Percentiles rank a stretch among this genome's conserved stretches.
Evolutionary conservation across 2,329 filamentous ascomycete genomes (phyloP).

Genomic region (Diplodia mutila): DNA sequence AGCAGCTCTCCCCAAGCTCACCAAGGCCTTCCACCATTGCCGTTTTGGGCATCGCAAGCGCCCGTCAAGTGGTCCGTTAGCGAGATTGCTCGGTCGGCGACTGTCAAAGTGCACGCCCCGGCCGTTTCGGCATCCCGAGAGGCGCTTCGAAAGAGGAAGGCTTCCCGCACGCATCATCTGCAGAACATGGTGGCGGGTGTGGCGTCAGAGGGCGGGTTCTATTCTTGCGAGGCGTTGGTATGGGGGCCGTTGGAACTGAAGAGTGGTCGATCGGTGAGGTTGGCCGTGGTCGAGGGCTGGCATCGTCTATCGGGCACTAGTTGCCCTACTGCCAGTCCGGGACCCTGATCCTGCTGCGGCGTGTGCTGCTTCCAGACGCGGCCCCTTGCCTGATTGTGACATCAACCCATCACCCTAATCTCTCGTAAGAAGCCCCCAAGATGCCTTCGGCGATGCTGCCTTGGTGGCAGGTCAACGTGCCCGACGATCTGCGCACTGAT

Average conservation of each 20-base stretch:
- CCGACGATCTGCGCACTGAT: conserved; percentile 61
- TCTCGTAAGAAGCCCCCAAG: conserved; percentile 1
- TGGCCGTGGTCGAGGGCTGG: background rate
- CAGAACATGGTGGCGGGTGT: background rate
- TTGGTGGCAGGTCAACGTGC: conserved; percentile 85
- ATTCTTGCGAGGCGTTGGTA: background rate
- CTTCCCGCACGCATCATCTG: background rate
- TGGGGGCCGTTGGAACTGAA: conserved; percentile 6
- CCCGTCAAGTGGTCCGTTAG: conserved; percentile 8
- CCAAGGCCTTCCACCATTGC: conserved; percentile 8
- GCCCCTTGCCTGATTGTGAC: conserved; percentile 4
- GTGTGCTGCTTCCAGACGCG: conserved; percentile 7
- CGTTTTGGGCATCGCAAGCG: background rate
- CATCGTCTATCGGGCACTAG: background rate
- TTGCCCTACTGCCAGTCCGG: conserved; percentile 2
- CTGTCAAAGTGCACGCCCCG: conserved; percentile 2
- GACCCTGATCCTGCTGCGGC: background rate
- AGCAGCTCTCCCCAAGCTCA: background rate
- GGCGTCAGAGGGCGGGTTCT: background rate
- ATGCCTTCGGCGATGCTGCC: conserved; percentile 48
- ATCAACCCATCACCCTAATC: conserved; percentile 23
- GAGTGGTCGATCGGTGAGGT: background rate
- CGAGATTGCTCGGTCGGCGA: background rate
- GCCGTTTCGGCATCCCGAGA: conserved; percentile 13
- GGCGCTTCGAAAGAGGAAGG: background rate